Evolutionary conservation across 768 basidiomycete genomes (phyloP).

Genomic region (Baorangia bicolor): DNA sequence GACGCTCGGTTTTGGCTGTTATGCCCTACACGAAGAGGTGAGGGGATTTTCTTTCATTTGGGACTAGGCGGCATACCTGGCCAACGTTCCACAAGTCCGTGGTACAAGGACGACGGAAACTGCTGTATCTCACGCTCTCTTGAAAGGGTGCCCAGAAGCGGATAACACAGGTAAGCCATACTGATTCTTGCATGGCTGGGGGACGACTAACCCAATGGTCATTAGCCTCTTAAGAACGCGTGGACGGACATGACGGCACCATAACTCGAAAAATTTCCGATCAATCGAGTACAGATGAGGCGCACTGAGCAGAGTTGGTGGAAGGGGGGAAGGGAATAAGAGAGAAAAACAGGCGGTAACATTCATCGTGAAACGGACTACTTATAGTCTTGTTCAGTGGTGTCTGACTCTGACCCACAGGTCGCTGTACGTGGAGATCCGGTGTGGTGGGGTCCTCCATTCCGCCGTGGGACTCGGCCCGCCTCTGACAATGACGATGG

Average conservation of each 20-base stretch:
- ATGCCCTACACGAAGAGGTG: not conserved
- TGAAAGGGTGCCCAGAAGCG: no score
- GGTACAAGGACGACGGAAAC: no score
- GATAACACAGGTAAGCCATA: no score
- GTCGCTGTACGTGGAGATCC: not conserved
- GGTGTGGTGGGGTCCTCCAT: not conserved
- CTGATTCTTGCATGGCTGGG: no score
- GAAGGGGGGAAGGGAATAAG: not conserved
- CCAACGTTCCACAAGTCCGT: not conserved
- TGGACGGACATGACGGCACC: not conserved
- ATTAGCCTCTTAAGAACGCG: not conserved
- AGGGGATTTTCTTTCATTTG: not conserved
- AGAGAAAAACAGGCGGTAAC: not conserved
- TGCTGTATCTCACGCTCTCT: no score
- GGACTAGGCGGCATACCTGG: not conserved
- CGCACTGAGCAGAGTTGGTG: not conserved
- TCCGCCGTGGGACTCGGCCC: not conserved
- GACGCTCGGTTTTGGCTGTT: no score
- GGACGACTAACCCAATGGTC: not conserved
- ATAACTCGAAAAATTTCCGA: not conserved
- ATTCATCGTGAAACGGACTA: not conserved
- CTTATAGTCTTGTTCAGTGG: not conserved
- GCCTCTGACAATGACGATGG: no score
- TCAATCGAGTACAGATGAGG: not conserved
- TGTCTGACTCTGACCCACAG: not conserved